Conservation (phyloP, 1,284 basidiomycete species). For the Tilletiaria anomala region DNA sequence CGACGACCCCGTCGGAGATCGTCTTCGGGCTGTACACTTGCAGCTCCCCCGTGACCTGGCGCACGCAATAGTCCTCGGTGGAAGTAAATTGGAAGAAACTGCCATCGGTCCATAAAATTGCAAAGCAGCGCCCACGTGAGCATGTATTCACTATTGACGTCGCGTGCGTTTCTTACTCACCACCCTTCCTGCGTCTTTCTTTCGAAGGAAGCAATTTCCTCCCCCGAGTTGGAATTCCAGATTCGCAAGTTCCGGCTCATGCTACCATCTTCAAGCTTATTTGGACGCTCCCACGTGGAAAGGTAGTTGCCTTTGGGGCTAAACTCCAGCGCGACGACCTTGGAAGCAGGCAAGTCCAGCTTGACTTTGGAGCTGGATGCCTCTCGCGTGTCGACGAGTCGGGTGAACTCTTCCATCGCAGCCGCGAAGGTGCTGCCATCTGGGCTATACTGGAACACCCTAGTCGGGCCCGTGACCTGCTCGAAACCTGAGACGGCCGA, state of each 20-base stretch:
- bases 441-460: conserved; percentile 67
- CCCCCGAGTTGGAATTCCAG: conserved; percentile 65
- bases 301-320: conserved; percentile 83
- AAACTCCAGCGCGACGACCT: conserved; percentile 70
- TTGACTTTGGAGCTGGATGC: conserved; percentile 21
- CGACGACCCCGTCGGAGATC: conserved; percentile 61
- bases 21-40: conserved; percentile 65
- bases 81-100: conserved; percentile 66
- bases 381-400: conserved; percentile 50
- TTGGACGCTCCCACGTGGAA: conserved; percentile 81
- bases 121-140: background rate
- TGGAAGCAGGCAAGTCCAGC: conserved; percentile 45
- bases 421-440: conserved; percentile 79
- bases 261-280: conserved; percentile 57
- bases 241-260: conserved; percentile 68
- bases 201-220: conserved; percentile 63
- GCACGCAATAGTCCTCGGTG: conserved; percentile 73
- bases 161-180: too few relatives aligned
- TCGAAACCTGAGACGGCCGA: conserved; percentile 52
- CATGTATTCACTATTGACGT: background rate
- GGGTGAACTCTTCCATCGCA: conserved; percentile 56
- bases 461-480: conserved; percentile 53
- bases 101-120: too few relatives aligned
- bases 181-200: conserved; percentile 72
- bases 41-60: conserved; percentile 67